Conservation (phyloP, 163 green algal genomes). For the Chloroidium sp. region DNA sequence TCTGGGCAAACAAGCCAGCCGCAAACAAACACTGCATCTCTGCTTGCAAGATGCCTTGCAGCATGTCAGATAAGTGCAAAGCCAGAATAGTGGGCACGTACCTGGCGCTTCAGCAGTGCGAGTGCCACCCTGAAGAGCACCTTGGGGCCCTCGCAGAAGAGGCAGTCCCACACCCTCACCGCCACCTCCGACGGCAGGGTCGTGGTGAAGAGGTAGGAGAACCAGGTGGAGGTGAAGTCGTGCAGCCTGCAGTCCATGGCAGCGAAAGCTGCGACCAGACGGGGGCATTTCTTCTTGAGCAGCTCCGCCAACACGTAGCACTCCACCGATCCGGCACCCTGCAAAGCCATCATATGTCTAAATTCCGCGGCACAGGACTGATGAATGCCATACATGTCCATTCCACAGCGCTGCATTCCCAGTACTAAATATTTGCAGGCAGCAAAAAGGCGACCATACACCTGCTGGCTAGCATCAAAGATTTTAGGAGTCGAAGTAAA, state of each 20-base stretch:
- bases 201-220: conserved; percentile 54
- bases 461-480: no score
- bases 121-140: conserved; percentile 64
- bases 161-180: conserved; percentile 65
- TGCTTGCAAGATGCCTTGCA: no score
- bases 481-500: no score
- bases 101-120: conserved; percentile 38
- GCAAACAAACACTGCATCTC: not conserved
- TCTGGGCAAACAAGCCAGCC: not conserved
- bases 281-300: conserved; percentile 20
- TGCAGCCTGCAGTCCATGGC: conserved; percentile 15
- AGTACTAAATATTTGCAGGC: no score
- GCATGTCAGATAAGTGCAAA: not conserved
- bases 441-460: no score
- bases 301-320: conserved; percentile 29
- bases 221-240: conserved; percentile 36
- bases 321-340: conserved; percentile 16
- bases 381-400: no score
- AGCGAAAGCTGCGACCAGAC: conserved; percentile 19
- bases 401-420: no score
- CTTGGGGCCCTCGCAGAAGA: conserved; percentile 75
- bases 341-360: not conserved
- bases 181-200: conserved; percentile 53
- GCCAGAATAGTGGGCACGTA: not conserved
- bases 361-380: no score